Evolutionary conservation across 139 green algal genomes (phyloP).

Genomic region (Coccomyxa sp.): DNA sequence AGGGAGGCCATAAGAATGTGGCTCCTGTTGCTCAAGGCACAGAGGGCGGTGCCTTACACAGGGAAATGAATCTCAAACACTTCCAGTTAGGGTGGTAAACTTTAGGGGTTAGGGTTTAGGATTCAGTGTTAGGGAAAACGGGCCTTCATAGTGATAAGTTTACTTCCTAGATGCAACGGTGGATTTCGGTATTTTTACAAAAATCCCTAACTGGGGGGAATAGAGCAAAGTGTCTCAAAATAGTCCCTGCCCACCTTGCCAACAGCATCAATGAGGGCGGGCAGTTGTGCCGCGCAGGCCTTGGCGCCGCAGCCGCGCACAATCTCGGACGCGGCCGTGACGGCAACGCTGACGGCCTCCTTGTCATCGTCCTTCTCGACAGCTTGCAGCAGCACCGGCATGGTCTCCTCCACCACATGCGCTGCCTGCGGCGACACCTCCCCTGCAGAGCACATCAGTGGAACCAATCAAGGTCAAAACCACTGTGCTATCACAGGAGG

Average conservation of each 20-base stretch:
- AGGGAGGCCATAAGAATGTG: too few species aligned
- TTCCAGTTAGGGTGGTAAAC: too few species aligned
- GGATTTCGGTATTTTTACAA: background rate
- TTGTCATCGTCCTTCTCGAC: conserved; percentile 44
- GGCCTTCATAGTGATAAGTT: too few species aligned
- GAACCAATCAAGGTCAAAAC: too few species aligned
- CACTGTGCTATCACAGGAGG: too few species aligned
- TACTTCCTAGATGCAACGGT: too few species aligned
- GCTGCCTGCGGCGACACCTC: conserved; percentile 20
- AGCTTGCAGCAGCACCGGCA: conserved; percentile 29
- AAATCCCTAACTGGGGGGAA: background rate
- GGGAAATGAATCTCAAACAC: too few species aligned
- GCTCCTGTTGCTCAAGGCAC: too few species aligned
- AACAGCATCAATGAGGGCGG: background rate
- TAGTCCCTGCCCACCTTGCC: background rate
- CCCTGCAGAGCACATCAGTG: conserved; percentile 4
- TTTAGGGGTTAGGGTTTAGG: background rate
- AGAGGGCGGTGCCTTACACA: too few species aligned
- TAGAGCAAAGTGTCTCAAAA: background rate
- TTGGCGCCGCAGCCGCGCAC: background rate
- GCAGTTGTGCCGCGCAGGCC: background rate
- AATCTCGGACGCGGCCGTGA: conserved; percentile 1
- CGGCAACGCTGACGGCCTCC: conserved; percentile 3
- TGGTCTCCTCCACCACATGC: conserved; percentile 21
- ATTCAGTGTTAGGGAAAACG: too few species aligned